These are phyloP conservation scores for Pseudogymnoascus sp. DNA, from an alignment of 2,329 filamentous ascomycete species.

Conservation along the genomic window DNA sequence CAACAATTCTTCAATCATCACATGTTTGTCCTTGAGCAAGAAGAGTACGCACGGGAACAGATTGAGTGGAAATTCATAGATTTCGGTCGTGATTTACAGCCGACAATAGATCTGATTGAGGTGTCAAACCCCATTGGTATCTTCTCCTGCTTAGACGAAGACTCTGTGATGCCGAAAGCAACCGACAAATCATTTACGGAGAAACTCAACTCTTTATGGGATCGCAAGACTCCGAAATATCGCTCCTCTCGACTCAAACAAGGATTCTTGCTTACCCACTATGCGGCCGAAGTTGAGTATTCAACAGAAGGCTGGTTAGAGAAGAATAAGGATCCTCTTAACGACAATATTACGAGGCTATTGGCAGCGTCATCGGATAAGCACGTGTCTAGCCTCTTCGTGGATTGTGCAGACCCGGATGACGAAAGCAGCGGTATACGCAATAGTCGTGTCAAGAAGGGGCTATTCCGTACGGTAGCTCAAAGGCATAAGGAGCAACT, in stretches of 20 bases:
- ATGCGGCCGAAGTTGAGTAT: slow-evolving; percentile 96
- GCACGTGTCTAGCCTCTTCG: slow-evolving; percentile 77
- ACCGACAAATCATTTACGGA: slow-evolving; percentile 96
- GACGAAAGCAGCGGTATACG: slow-evolving; percentile 60
- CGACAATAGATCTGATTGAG: slow-evolving; percentile 96
- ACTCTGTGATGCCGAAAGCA: slow-evolving; percentile 97
- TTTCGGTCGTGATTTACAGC: slow-evolving; percentile 92
- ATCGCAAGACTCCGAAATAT: slow-evolving; percentile 92
- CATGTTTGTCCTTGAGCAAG: slow-evolving; percentile 98
- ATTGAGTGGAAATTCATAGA: slow-evolving; percentile 99
- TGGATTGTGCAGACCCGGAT: slow-evolving; percentile 76
- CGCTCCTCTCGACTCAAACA: slow-evolving; percentile 77
- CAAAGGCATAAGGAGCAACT: slow-evolving; percentile 97
- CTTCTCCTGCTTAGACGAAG: slow-evolving; percentile 95
- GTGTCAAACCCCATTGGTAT: slow-evolving; percentile 95
- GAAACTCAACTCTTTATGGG: slow-evolving; percentile 94
- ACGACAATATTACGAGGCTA: slow-evolving; percentile 90
- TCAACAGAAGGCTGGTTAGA: slow-evolving; percentile 91
- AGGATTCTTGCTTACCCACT: slow-evolving; percentile 93
- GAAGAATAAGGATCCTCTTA: slow-evolving; percentile 97
- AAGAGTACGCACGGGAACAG: slow-evolving; percentile 93
- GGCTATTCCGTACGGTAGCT: slow-evolving; percentile 90
- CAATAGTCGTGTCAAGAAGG: slow-evolving; percentile 85
- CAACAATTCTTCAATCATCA: slow-evolving; percentile 99
- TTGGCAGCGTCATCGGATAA: slow-evolving; percentile 73